Conservation (phyloP, 225 moss, liverwort and hornwort genomes). For the Ulota crispa region DNA sequence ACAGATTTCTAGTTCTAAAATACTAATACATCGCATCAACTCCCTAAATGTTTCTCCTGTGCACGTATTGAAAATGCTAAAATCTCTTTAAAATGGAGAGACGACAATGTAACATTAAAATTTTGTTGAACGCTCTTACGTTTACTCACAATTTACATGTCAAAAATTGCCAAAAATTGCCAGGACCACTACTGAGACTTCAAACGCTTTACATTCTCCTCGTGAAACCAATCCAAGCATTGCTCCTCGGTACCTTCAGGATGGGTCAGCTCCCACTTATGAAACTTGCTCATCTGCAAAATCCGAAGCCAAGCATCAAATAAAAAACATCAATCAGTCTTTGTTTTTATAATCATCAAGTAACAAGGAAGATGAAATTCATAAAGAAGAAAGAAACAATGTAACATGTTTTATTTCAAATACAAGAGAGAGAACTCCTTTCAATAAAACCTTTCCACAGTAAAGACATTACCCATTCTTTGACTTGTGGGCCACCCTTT, state of each 20-base stretch:
- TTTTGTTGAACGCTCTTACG: too few species aligned
- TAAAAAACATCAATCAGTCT: background rate
- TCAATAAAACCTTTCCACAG: background rate
- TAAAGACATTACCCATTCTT: conserved; percentile 54
- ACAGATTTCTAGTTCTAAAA: background rate
- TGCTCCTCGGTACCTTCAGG: conserved; percentile 66
- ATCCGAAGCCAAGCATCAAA: background rate
- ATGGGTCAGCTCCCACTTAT: conserved; percentile 77
- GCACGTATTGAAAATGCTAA: background rate
- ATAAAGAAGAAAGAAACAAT: background rate
- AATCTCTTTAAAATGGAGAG: background rate
- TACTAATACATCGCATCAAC: background rate
- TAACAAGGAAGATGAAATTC: background rate
- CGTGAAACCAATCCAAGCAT: conserved; percentile 71
- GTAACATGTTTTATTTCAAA: background rate
- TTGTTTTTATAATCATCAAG: background rate
- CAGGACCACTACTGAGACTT: conserved; percentile 31
- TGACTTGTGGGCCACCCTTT: conserved; percentile 65
- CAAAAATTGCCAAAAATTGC: too few species aligned
- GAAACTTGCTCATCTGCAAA: conserved; percentile 56
- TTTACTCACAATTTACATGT: background rate
- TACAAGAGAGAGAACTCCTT: background rate
- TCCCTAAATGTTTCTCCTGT: background rate
- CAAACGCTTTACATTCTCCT: conserved; percentile 76
- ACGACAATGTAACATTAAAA: background rate